These are phyloP conservation scores for Taphrina wiesneri DNA, from an alignment of 1,139 yeast genomes.

Conservation along the genomic window DNA sequence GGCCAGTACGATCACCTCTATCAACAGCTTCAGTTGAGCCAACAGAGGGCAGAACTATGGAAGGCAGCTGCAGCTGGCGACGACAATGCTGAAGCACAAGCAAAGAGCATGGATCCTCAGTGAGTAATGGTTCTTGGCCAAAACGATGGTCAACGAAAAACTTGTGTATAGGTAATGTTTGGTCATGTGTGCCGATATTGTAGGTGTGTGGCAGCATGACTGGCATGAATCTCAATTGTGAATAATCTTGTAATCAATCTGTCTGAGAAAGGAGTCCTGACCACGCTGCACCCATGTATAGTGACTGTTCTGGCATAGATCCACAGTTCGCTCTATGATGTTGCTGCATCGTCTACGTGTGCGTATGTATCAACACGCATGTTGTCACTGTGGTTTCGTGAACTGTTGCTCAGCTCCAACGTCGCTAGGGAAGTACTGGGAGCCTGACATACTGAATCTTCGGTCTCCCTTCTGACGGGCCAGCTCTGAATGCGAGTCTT, in stretches of 20 bases:
- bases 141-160: background rate
- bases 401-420: background rate
- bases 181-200: background rate
- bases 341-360: background rate
- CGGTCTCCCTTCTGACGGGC: background rate
- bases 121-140: background rate
- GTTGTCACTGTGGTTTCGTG: background rate
- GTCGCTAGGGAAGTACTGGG: background rate
- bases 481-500: background rate
- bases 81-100: constrained; percentile 15
- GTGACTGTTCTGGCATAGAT: background rate
- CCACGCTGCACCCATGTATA: background rate
- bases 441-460: background rate
- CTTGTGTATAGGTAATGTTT: background rate
- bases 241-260: background rate
- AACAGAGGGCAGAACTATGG: constrained; percentile 18
- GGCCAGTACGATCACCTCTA: constrained; percentile 23
- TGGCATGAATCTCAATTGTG: background rate
- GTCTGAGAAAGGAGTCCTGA: background rate
- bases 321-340: background rate
- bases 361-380: background rate
- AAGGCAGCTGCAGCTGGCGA: constrained; percentile 15
- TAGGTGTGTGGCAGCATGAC: background rate
- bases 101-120: constrained; percentile 9
- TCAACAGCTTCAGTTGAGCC: constrained; percentile 6